Conservation (phyloP, 495 filamentous ascomycete species). For the Daldinia grandis region DNA sequence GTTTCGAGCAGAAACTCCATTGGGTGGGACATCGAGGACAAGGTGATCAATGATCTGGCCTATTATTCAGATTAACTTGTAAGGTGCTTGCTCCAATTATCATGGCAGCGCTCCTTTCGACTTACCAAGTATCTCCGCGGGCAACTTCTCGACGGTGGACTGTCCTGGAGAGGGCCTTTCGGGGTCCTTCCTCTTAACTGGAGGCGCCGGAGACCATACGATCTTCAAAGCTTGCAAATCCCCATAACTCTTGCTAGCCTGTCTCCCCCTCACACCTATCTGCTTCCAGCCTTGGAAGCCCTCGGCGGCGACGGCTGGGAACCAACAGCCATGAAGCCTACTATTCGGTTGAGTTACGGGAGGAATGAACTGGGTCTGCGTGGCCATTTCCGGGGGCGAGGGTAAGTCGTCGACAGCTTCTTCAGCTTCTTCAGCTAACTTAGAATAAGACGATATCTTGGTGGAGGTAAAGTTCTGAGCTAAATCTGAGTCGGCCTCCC, state of each 20-base stretch:
- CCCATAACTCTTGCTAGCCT: conserved; percentile 75
- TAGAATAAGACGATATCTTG: conserved; percentile 66
- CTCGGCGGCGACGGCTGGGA: conserved; percentile 67
- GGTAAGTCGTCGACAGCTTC: conserved; percentile 56
- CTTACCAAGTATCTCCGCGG: conserved; percentile 78
- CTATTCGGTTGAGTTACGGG: conserved; percentile 57
- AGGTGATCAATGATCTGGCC: conserved; percentile 81
- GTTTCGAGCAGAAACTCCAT: conserved; percentile 80
- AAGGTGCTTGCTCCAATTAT: conserved; percentile 23
- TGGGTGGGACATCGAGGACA: conserved; percentile 77
- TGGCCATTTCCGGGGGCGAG: conserved; percentile 49
- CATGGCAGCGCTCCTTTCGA: conserved; percentile 22
- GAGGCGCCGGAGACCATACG: conserved; percentile 61
- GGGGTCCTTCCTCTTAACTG: conserved; percentile 38
- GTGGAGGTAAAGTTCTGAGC: conserved; percentile 77
- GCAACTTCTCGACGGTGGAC: conserved; percentile 70
- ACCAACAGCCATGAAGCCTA: conserved; percentile 67
- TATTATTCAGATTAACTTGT: conserved; percentile 21
- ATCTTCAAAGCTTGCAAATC: conserved; percentile 67
- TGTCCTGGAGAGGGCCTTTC: conserved; percentile 48
- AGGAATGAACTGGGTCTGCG: conserved; percentile 59
- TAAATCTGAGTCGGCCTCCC: conserved; percentile 61
- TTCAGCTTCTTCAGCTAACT: conserved; percentile 52
- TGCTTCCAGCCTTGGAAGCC: conserved; percentile 77
- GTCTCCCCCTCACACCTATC: conserved; percentile 69